Percentiles rank a stretch among this genome's conserved stretches.
Conservation (phyloP, 257 asterid genomes). For the Paraleonurus japonicus region DNA sequence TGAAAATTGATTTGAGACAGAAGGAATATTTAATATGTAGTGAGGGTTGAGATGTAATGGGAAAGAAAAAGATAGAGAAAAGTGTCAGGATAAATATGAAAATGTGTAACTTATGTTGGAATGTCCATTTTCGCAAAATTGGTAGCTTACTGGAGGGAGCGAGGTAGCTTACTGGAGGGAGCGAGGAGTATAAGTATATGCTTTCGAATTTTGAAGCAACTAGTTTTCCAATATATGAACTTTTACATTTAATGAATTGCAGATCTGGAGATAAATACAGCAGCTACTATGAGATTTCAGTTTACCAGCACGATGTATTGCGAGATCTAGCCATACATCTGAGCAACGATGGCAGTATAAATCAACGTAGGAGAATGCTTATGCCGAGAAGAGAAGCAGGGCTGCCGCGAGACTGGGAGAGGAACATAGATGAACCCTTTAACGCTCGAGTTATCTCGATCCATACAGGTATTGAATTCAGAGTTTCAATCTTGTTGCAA, state of each 20-base stretch:
- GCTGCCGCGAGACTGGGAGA: constrained; percentile 89
- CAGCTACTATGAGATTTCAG: constrained; percentile 85
- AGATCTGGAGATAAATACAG: constrained; percentile 87
- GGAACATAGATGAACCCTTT: constrained; percentile 66
- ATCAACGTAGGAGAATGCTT: constrained; percentile 59
- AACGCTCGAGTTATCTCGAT: constrained; percentile 75
- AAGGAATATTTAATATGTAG: no score
- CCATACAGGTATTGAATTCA: constrained; percentile 60
- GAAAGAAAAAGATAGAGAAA: no score
- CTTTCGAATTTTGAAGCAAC: background rate
- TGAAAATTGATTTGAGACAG: no score
- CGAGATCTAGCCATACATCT: constrained; percentile 82
- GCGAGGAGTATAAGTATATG: no score
- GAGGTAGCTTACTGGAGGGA: no score
- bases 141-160: no score
- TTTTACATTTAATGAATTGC: constrained; percentile 19
- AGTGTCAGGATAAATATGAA: no score
- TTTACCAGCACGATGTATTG: constrained; percentile 81
- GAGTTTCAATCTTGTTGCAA: no score
- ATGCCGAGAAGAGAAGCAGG: constrained; percentile 80
- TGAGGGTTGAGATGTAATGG: no score
- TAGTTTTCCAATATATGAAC: background rate
- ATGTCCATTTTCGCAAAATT: no score
- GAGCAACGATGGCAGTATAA: constrained; percentile 49
- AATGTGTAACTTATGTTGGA: no score